A percentile compares a stretch with the other conserved stretches of the same genome.
Conservation (phyloP, 768 basidiomycete species). For the Scleroderma bovista region DNA sequence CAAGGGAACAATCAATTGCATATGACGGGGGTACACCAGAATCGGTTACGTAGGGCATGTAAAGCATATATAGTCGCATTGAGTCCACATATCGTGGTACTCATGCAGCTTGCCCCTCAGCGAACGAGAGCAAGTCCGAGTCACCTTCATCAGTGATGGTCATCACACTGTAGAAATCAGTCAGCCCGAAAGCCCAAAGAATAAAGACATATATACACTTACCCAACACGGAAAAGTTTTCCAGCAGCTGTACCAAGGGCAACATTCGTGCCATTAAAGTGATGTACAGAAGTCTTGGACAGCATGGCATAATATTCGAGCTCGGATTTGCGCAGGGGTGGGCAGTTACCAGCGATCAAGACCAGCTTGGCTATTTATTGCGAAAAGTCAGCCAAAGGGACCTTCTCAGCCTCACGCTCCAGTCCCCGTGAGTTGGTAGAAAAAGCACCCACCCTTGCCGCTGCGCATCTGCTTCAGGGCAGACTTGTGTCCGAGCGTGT, state of each 20-base stretch:
- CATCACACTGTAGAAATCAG: neutral
- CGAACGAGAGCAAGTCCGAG: slow-evolving; percentile 87
- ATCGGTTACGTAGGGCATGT: slow-evolving; percentile 3
- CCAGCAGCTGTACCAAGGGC: slow-evolving; percentile 98
- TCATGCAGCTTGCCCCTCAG: slow-evolving; percentile 68
- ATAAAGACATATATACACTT: slow-evolving; percentile 18
- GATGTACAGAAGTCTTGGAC: slow-evolving; percentile 97
- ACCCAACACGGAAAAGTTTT: slow-evolving; percentile 99
- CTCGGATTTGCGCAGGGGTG: slow-evolving; percentile 98
- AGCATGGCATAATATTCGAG: slow-evolving; percentile 99
- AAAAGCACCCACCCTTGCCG: slow-evolving; percentile 79
- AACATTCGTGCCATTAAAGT: slow-evolving; percentile 96
- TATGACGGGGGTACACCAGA: too few relatives aligned
- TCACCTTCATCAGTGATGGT: slow-evolving; percentile 94
- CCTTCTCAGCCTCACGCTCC: slow-evolving; percentile 99
- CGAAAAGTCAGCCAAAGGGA: slow-evolving; percentile 69
- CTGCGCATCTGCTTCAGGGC: slow-evolving; percentile 97
- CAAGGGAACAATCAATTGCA: too few relatives aligned
- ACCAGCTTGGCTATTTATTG: slow-evolving; percentile 83
- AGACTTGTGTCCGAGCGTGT: slow-evolving; percentile 95
- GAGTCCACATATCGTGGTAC: slow-evolving; percentile 4
- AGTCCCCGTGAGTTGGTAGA: slow-evolving; percentile 71
- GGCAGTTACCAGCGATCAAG: slow-evolving; percentile 98
- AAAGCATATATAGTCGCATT: neutral
- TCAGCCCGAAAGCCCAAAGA: slow-evolving; percentile 5